A percentile compares a stretch with the other conserved stretches of the same genome.
Evolutionary conservation across 1,139 yeast genomes (phyloP).

Genomic region (Zygosaccharomyces pseudobailii): DNA sequence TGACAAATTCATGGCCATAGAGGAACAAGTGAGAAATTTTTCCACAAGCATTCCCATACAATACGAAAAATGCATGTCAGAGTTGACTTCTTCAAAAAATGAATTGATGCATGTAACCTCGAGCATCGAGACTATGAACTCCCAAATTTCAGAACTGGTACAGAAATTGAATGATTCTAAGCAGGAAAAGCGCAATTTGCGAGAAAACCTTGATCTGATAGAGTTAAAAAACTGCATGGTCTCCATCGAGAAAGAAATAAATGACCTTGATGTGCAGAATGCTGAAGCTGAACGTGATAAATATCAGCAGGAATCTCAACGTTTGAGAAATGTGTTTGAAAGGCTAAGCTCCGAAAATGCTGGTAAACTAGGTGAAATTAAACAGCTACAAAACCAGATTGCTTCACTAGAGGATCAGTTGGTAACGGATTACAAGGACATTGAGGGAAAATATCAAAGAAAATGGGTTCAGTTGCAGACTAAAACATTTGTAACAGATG

Average conservation of each 20-base stretch:
- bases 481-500: conserved; percentile 74
- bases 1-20: conserved; percentile 8
- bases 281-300: conserved; percentile 62
- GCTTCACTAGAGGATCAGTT: conserved; percentile 53
- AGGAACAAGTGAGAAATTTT: conserved; percentile 10
- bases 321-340: conserved; percentile 53
- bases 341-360: conserved; percentile 64
- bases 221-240: conserved; percentile 37
- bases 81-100: conserved; percentile 16
- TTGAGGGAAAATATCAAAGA: conserved; percentile 59
- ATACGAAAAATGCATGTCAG: conserved; percentile 13
- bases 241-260: conserved; percentile 37
- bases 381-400: conserved; percentile 75
- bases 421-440: conserved; percentile 62
- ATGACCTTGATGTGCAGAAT: conserved; percentile 46
- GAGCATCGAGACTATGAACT: conserved; percentile 16
- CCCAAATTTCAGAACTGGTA: conserved; percentile 31
- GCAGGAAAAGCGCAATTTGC: conserved; percentile 48
- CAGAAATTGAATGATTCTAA: conserved; percentile 44
- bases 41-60: conserved; percentile 7
- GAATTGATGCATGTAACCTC: conserved; percentile 17
- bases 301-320: conserved; percentile 56
- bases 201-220: conserved; percentile 52
- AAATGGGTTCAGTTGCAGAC: conserved; percentile 79
- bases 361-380: conserved; percentile 77